These are phyloP conservation scores for Monosporozyma servazzii DNA, from an alignment of 805 yeast species.

Conservation along the genomic window DNA sequence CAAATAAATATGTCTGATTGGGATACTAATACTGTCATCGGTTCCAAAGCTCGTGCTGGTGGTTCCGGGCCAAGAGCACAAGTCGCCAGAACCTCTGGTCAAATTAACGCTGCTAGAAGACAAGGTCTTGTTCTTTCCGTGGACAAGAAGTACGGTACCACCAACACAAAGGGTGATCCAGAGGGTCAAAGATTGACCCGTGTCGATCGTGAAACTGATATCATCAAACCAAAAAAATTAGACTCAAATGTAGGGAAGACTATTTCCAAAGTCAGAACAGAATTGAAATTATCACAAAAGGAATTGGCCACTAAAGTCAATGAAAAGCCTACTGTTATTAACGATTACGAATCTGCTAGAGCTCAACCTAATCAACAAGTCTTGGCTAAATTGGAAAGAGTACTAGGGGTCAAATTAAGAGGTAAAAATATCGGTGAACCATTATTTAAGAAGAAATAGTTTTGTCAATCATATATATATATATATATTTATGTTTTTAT, in stretches of 20 bases:
- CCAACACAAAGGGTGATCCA: constrained; percentile 56
- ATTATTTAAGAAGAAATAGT: constrained; percentile 39
- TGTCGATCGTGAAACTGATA: constrained; percentile 88
- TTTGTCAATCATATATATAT: background rate
- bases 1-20: constrained; percentile 53
- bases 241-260: constrained; percentile 81
- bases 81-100: constrained; percentile 70
- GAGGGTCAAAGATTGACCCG: constrained; percentile 94
- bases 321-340: constrained; percentile 91
- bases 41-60: constrained; percentile 80
- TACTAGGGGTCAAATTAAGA: constrained; percentile 86
- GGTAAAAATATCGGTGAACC: constrained; percentile 95
- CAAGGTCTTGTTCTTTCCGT: constrained; percentile 80
- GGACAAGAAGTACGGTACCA: constrained; percentile 80
- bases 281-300: constrained; percentile 84
- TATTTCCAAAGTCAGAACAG: constrained; percentile 76
- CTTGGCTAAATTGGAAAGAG: constrained; percentile 86
- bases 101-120: constrained; percentile 90
- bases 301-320: constrained; percentile 92
- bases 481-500: background rate
- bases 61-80: constrained; percentile 79
- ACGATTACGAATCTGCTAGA: constrained; percentile 94
- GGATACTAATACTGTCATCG: constrained; percentile 86
- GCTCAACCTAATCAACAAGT: constrained; percentile 95
- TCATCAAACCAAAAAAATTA: constrained; percentile 84